Conservation (phyloP, 2,329 filamentous ascomycete species). For the Byssoonygena ceratinophila region DNA sequence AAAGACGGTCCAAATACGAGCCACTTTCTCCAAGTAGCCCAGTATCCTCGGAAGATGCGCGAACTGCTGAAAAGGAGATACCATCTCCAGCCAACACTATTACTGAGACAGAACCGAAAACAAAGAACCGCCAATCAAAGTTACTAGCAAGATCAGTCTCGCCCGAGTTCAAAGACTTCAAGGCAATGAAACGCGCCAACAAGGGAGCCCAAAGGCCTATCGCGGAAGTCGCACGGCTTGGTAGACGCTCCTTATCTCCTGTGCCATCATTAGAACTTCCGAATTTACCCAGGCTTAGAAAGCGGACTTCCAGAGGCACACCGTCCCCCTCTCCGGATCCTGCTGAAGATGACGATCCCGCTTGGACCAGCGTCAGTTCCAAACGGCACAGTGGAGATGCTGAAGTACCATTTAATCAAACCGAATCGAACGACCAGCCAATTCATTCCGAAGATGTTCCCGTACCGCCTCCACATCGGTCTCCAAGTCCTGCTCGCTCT, state of each 20-base stretch:
- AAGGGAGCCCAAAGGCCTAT: conserved; percentile 13
- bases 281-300: conserved; percentile 35
- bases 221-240: conserved; percentile 23
- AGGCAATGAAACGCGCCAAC: neutral
- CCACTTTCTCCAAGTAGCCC: conserved; percentile 25
- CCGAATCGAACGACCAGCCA: conserved; percentile 7
- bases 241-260: conserved; percentile 35
- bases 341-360: conserved; percentile 12
- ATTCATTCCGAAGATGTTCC: conserved; percentile 28
- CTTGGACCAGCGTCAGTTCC: conserved; percentile 23
- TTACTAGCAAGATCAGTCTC: conserved; percentile 5
- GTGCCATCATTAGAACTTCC: conserved; percentile 39
- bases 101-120: neutral
- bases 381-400: conserved; percentile 21
- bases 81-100: conserved; percentile 13
- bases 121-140: neutral
- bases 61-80: conserved; percentile 20
- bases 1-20: conserved; percentile 32
- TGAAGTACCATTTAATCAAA: conserved; percentile 13
- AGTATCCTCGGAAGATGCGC: conserved; percentile 19
- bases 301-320: conserved; percentile 27
- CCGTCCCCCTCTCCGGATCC: conserved; percentile 19
- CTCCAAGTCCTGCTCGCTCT: conserved; percentile 37
- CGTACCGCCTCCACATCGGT: conserved; percentile 42
- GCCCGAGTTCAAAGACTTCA: conserved; percentile 6